Percentiles rank a stretch among this genome's conserved stretches.
Conservation (phyloP, 2,329 filamentous ascomycete species). For the Aureobasidium sp. region DNA sequence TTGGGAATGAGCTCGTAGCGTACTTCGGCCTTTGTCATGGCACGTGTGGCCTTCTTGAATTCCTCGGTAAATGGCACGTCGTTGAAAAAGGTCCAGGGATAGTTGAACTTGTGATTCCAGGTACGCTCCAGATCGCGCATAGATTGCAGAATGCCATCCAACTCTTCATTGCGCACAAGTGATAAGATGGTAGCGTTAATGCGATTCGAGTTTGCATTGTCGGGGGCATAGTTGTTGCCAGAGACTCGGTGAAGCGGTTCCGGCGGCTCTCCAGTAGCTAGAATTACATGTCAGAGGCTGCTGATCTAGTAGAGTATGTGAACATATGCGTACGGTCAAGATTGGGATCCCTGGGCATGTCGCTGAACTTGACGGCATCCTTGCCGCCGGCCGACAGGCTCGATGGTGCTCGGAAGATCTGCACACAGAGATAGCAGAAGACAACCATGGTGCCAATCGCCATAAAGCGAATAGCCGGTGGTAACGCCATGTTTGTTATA, state of each 20-base stretch:
- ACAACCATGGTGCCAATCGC: slow-evolving; percentile 63
- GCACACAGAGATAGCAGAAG: slow-evolving; percentile 72
- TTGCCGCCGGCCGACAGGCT: slow-evolving; percentile 28
- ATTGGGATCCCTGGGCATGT: slow-evolving; percentile 74
- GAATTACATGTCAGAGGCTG: slow-evolving; percentile 17
- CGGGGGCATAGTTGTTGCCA: slow-evolving; percentile 68
- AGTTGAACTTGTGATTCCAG: slow-evolving; percentile 99
- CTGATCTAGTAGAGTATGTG: not conserved
- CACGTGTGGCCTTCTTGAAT: slow-evolving; percentile 76
- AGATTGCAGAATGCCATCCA: slow-evolving; percentile 73
- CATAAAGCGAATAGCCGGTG: slow-evolving; percentile 75
- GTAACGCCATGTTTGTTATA: slow-evolving; percentile 63
- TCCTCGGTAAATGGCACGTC: slow-evolving; percentile 88
- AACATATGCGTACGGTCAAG: slow-evolving; percentile 62
- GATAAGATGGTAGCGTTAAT: slow-evolving; percentile 91
- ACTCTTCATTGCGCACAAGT: slow-evolving; percentile 85
- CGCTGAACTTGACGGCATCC: slow-evolving; percentile 38
- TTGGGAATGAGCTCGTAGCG: slow-evolving; percentile 84
- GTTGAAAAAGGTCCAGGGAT: slow-evolving; percentile 99
- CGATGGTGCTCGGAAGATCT: slow-evolving; percentile 57
- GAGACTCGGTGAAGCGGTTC: slow-evolving; percentile 63
- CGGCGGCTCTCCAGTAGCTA: slow-evolving; percentile 77
- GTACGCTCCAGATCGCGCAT: slow-evolving; percentile 90
- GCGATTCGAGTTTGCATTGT: slow-evolving; percentile 67
- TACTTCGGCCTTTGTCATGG: slow-evolving; percentile 80